These are phyloP conservation scores for Prorocentrum cordatum DNA, from an alignment of 169 alveolate species.

Conservation along the genomic window DNA sequence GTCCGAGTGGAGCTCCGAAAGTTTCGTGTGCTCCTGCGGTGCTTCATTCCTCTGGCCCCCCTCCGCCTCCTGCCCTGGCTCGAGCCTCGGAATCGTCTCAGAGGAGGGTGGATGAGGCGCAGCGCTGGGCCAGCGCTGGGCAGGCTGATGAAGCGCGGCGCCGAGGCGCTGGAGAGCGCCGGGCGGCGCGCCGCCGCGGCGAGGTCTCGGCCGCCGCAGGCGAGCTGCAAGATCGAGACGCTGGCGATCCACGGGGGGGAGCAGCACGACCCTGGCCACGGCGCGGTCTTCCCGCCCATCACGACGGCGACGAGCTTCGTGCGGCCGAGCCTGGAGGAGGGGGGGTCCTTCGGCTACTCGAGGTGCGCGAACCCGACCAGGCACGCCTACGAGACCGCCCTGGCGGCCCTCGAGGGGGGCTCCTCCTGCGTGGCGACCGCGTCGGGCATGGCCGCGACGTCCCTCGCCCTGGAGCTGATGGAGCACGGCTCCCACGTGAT, in stretches of 20 bases:
- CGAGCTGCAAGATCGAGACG: slow-evolving; percentile 23
- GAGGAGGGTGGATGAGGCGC: no score
- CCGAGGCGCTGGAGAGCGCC: no score
- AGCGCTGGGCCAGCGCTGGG: no score
- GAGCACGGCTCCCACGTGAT: slow-evolving; percentile 7
- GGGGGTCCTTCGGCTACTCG: slow-evolving; percentile 72
- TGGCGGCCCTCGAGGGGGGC: slow-evolving; percentile 78
- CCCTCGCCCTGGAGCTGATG: slow-evolving; percentile 36
- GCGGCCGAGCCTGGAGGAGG: slow-evolving; percentile 35
- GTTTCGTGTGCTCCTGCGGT: no score
- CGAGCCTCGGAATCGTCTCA: no score
- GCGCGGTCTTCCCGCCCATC: slow-evolving; percentile 66
- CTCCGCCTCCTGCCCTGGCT: no score
- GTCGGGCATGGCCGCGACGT: slow-evolving; percentile 48
- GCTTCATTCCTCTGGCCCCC: no score
- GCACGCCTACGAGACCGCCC: slow-evolving; percentile 76
- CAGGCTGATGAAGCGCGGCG: no score
- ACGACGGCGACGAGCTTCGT: slow-evolving; percentile 62
- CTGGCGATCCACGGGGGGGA: slow-evolving; percentile 53
- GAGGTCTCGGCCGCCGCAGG: no score
- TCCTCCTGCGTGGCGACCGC: slow-evolving; percentile 27
- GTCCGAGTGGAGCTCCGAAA: no score
- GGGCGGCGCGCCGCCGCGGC: no score
- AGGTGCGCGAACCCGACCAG: slow-evolving; percentile 81
- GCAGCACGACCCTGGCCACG: slow-evolving; percentile 56